Evolutionary conservation across 768 basidiomycete species (phyloP).

Genomic region (Infundibulicybe gibba): DNA sequence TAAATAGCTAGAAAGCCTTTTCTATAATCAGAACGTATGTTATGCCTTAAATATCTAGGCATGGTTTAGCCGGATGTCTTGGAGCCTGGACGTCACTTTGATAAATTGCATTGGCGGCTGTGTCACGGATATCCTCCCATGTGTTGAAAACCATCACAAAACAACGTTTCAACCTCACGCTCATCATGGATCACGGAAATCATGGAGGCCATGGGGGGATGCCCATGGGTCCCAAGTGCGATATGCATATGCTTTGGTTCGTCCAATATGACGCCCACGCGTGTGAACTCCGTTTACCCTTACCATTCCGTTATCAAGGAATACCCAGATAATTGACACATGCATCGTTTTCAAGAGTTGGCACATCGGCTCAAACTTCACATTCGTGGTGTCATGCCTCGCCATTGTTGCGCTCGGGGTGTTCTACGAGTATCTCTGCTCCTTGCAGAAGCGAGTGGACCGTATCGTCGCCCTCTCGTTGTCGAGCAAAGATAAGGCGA

Average conservation of each 20-base stretch:
- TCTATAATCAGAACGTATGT: too few relatives aligned
- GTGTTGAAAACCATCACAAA: neutral
- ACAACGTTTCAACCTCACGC: neutral
- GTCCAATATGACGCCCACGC: slow-evolving; percentile 3
- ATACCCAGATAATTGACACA: slow-evolving; percentile 74
- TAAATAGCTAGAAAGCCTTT: too few relatives aligned
- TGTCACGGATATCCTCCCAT: neutral
- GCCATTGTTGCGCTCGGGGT: slow-evolving; percentile 65
- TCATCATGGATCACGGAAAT: slow-evolving; percentile 38
- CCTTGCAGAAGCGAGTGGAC: slow-evolving; percentile 59
- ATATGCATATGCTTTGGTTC: slow-evolving; percentile 83
- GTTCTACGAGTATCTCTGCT: slow-evolving; percentile 78
- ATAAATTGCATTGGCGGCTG: neutral
- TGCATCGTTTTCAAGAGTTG: slow-evolving; percentile 79
- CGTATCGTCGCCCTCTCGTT: slow-evolving; percentile 48
- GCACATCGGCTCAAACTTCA: slow-evolving; percentile 58
- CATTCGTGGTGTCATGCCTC: slow-evolving; percentile 63
- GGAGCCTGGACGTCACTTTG: too few relatives aligned
- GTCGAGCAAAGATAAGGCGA: slow-evolving; percentile 15
- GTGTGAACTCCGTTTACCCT: neutral
- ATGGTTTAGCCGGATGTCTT: too few relatives aligned
- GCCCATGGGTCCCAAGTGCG: slow-evolving; percentile 49
- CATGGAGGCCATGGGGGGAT: slow-evolving; percentile 46
- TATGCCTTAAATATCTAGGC: too few relatives aligned
- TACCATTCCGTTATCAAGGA: slow-evolving; percentile 37